A percentile compares a stretch with the other conserved stretches of the same genome.
Conservation (phyloP, 331 rosid species). For the Malus hybrid region DNA sequence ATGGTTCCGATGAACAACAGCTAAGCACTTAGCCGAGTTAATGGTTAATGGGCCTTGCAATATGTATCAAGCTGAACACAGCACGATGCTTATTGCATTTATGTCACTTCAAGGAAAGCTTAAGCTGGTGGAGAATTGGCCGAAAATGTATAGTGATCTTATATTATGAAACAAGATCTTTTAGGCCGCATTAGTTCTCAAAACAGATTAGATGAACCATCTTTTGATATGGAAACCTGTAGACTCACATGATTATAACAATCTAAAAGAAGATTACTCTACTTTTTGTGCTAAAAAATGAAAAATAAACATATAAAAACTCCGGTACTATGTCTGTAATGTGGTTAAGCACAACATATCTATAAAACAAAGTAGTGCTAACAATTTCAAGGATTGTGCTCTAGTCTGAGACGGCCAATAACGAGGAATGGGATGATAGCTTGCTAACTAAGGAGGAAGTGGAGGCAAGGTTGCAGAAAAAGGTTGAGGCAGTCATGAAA, state of each 20-base stretch:
- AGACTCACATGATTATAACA: background rate
- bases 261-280: background rate
- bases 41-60: background rate
- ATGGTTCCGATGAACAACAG: background rate
- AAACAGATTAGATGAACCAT: background rate
- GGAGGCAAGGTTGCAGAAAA: slow-evolving; percentile 78
- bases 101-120: background rate
- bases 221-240: background rate
- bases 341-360: background rate
- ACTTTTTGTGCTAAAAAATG: background rate
- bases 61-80: background rate
- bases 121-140: background rate
- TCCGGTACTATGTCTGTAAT: background rate
- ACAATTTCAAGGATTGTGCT: slow-evolving; percentile 9
- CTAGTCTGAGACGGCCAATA: slow-evolving; percentile 72
- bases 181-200: background rate
- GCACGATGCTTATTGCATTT: background rate
- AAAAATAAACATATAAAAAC: background rate
- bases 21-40: background rate
- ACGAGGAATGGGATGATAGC: slow-evolving; percentile 91
- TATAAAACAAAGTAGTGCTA: background rate
- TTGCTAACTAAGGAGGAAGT: slow-evolving; percentile 81
- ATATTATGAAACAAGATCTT: background rate
- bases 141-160: background rate
- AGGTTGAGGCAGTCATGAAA: slow-evolving; percentile 80